A percentile compares a stretch with the other conserved stretches of the same genome.
phyloP scores from a whole-genome alignment of 257 asterid genomes.

The Solanum bukasovii region DNA sequence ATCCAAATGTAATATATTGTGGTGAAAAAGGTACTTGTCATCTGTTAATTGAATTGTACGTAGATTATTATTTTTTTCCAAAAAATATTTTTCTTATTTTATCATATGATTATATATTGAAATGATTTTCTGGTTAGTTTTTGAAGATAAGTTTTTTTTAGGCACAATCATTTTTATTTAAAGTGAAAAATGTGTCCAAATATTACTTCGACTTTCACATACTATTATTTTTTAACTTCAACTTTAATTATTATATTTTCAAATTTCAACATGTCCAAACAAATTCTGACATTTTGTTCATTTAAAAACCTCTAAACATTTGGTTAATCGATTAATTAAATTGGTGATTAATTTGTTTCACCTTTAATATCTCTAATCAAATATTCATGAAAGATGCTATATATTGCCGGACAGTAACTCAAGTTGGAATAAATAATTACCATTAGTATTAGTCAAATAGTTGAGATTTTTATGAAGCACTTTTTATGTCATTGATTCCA shows the following conservation, averaged over 20 bases:
- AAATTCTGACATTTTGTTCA: background rate
- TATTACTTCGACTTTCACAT: background rate
- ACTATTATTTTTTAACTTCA: background rate
- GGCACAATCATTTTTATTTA: background rate
- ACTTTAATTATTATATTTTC: background rate
- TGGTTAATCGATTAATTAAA: background rate
- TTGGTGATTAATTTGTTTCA: background rate
- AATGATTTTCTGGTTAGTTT: background rate
- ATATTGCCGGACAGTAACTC: background rate
- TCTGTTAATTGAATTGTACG: background rate
- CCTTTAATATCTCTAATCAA: background rate
- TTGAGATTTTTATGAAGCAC: background rate
- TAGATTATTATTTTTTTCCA: background rate
- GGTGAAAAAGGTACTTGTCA: background rate
- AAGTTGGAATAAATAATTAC: background rate
- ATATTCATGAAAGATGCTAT: background rate
- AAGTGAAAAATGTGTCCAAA: background rate
- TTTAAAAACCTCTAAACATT: background rate
- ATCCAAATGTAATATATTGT: background rate
- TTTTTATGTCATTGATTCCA: background rate
- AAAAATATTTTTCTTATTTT: background rate
- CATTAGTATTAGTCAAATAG: background rate
- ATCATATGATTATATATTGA: background rate
- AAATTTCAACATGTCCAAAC: background rate
- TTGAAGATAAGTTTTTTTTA: background rate